Percentiles rank a stretch among this genome's conserved stretches.
These are phyloP conservation scores for Miscanthus sacchariflorus DNA, from an alignment of 202 grass and related monocot species.

Conservation along the genomic window DNA sequence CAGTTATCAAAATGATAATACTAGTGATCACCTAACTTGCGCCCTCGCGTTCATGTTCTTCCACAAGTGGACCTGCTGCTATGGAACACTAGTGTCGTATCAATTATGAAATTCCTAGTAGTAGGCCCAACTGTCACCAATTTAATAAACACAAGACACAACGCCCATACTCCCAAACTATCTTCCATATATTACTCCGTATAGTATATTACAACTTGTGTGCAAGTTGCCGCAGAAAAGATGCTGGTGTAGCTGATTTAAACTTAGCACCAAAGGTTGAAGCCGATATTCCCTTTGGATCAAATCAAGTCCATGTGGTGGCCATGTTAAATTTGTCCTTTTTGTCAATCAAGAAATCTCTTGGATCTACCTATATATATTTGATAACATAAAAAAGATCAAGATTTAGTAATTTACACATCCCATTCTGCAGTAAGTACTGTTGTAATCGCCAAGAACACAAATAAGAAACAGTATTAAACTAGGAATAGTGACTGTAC, in stretches of 20 bases:
- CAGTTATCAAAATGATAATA: neutral
- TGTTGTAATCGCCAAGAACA: neutral
- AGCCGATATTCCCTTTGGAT: constrained; percentile 23
- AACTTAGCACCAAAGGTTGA: constrained; percentile 33
- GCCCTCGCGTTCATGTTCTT: neutral
- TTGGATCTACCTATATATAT: neutral
- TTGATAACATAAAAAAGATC: too few species aligned
- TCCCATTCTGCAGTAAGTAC: neutral
- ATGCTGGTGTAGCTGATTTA: neutral
- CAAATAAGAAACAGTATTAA: neutral
- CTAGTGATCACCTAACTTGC: constrained; percentile 4
- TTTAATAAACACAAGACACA: constrained; percentile 33
- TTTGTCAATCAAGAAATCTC: neutral
- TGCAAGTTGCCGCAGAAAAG: constrained; percentile 37
- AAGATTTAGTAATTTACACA: neutral
- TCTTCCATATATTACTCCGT: neutral
- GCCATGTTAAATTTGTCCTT: constrained; percentile 27
- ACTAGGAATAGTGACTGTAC: neutral
- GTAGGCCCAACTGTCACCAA: constrained; percentile 39
- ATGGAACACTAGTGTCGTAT: constrained; percentile 22
- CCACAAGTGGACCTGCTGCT: constrained; percentile 26
- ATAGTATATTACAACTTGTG: neutral
- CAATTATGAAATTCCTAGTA: constrained; percentile 29
- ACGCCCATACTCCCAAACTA: constrained; percentile 15
- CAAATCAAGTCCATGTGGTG: constrained; percentile 37